These are phyloP conservation scores for Leccinum solheimii DNA, from an alignment of 1,284 basidiomycete species.

Conservation along the genomic window DNA sequence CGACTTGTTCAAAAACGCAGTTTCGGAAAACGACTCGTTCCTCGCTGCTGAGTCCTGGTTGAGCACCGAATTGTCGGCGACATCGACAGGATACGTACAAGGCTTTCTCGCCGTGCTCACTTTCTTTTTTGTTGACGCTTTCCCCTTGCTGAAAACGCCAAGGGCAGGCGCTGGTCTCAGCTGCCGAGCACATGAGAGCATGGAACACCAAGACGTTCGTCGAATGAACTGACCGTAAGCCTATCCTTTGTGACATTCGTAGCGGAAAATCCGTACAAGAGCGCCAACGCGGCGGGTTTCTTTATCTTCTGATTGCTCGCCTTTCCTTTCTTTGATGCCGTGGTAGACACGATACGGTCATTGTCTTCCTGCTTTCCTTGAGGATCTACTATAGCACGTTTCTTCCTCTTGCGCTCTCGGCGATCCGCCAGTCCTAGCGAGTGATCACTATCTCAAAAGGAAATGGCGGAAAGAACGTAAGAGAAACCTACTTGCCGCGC, in stretches of 20 bases:
- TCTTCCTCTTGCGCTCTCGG: conserved; percentile 54
- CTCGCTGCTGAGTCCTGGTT: conserved; percentile 16
- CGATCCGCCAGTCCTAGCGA: conserved; percentile 53
- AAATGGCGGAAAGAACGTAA: background rate
- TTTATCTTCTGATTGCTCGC: conserved; percentile 33
- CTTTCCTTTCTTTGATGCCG: conserved; percentile 12
- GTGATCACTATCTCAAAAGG: background rate
- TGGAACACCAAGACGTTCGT: background rate
- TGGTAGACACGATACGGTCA: conserved; percentile 8
- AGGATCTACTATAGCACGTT: conserved; percentile 48
- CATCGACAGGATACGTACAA: conserved; percentile 12
- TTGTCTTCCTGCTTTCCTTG: conserved; percentile 16
- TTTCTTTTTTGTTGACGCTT: conserved; percentile 53
- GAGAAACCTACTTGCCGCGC: conserved; percentile 34
- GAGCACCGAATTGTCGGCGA: conserved; percentile 2
- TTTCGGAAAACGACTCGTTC: conserved; percentile 49
- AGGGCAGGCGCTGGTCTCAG: conserved; percentile 42
- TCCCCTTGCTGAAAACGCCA: conserved; percentile 74
- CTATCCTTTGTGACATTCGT: conserved; percentile 65
- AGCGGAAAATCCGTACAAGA: conserved; percentile 74
- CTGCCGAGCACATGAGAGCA: conserved; percentile 32
- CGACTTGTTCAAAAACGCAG: conserved; percentile 45
- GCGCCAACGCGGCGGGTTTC: conserved; percentile 53
- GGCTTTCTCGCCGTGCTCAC: conserved; percentile 16
- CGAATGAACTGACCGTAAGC: conserved; percentile 55